A percentile compares a stretch with the other conserved stretches of the same genome.
These are phyloP conservation scores for Breviolum minutum DNA, from an alignment of 73 alveolate genomes.

Conservation along the genomic window DNA sequence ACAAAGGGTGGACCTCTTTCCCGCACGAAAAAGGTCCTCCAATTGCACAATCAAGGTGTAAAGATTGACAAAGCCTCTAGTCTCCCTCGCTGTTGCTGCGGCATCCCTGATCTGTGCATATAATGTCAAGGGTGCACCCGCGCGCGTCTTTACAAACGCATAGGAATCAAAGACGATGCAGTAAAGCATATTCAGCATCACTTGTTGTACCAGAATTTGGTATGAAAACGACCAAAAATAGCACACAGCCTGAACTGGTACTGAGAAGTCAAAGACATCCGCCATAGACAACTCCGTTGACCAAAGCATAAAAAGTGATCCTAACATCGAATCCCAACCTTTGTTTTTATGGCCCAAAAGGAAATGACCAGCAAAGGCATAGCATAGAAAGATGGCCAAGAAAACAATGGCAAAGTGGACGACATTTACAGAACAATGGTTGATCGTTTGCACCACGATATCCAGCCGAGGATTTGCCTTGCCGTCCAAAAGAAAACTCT, in stretches of 20 bases:
- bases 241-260: slow-evolving; percentile 78
- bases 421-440: slow-evolving; percentile 79
- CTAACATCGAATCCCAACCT: slow-evolving; percentile 89
- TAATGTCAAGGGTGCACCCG: slow-evolving; percentile 72
- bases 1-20: too few relatives aligned
- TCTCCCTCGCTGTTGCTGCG: slow-evolving; percentile 51
- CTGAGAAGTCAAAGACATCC: slow-evolving; percentile 5
- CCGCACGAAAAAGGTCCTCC: too few relatives aligned
- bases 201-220: slow-evolving; percentile 84
- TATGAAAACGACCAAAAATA: slow-evolving; percentile 54
- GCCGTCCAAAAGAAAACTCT: too few relatives aligned
- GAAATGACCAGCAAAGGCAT: slow-evolving; percentile 80
- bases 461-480: slow-evolving; percentile 77
- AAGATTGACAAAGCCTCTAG: slow-evolving; percentile 62
- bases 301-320: slow-evolving; percentile 69
- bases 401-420: slow-evolving; percentile 85
- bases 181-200: slow-evolving; percentile 67
- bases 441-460: slow-evolving; percentile 84
- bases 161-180: slow-evolving; percentile 90
- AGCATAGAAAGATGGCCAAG: slow-evolving; percentile 73
- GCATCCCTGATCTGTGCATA: slow-evolving; percentile 71
- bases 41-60: slow-evolving; percentile 70
- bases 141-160: slow-evolving; percentile 43
- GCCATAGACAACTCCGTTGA: slow-evolving; percentile 21
- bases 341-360: slow-evolving; percentile 70